Conservation (phyloP, 768 basidiomycete genomes). For the Auricularia sp. region DNA sequence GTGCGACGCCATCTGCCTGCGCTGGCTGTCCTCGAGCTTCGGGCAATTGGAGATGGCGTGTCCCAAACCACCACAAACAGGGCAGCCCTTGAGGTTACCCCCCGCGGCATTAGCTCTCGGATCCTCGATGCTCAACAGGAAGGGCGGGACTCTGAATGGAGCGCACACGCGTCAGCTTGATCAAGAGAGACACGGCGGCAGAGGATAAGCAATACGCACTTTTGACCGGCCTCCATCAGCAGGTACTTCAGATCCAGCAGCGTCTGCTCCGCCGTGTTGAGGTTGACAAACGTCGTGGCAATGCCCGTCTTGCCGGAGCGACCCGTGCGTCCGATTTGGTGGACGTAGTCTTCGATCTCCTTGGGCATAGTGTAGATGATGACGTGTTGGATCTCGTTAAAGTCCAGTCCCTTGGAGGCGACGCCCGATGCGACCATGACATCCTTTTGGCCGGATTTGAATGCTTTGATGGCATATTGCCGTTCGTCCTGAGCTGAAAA, state of each 20-base stretch:
- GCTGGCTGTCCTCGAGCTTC: conserved; percentile 87
- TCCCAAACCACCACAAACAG: conserved; percentile 94
- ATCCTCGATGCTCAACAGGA: conserved; percentile 83
- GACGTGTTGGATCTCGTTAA: conserved; percentile 97
- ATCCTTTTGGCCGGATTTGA: conserved; percentile 95
- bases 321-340: conserved; percentile 97
- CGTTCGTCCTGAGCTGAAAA: conserved; percentile 88
- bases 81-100: conserved; percentile 75
- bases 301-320: conserved; percentile 97
- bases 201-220: conserved; percentile 40
- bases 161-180: conserved; percentile 1
- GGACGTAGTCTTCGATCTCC: conserved; percentile 99
- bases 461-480: conserved; percentile 96
- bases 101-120: conserved; percentile 66
- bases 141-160: conserved; percentile 74
- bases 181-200: background rate
- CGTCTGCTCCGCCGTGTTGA: conserved; percentile 95
- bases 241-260: conserved; percentile 94
- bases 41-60: conserved; percentile 93
- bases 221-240: conserved; percentile 94
- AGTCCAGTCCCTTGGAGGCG: conserved; percentile 96
- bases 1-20: conserved; percentile 85
- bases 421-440: conserved; percentile 99
- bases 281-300: conserved; percentile 97
- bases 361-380: conserved; percentile 99